These are phyloP conservation scores for Starmerella bacillaris DNA, from an alignment of 805 yeast species.

Conservation along the genomic window DNA sequence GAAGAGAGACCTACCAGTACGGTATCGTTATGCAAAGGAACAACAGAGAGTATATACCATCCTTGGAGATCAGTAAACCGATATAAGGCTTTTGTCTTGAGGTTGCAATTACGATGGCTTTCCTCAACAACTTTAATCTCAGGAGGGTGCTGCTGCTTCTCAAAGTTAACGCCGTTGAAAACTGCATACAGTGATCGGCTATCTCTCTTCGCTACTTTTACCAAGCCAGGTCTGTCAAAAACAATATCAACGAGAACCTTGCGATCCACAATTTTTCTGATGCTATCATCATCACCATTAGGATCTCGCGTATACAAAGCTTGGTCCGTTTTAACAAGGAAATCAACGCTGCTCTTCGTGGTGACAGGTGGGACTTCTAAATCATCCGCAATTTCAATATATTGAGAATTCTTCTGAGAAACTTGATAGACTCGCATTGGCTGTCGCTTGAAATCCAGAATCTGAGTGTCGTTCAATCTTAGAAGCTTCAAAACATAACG, in stretches of 20 bases:
- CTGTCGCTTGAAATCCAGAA: constrained; percentile 12
- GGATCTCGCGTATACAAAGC: constrained; percentile 13
- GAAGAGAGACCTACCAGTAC: constrained; percentile 4
- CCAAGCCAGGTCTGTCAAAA: constrained; percentile 8
- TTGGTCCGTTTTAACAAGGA: constrained; percentile 11
- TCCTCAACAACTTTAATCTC: constrained; percentile 11
- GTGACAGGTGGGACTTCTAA: constrained; percentile 3
- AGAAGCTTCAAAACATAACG: constrained; percentile 7
- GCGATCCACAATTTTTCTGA: constrained; percentile 8
- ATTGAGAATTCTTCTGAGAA: neutral
- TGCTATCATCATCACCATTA: constrained; percentile 10
- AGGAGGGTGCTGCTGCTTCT: constrained; percentile 1
- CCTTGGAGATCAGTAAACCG: constrained; percentile 1
- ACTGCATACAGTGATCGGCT: constrained; percentile 8
- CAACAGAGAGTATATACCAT: constrained; percentile 5
- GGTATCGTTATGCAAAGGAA: constrained; percentile 4
- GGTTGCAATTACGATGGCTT: constrained; percentile 7
- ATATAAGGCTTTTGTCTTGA: constrained; percentile 5
- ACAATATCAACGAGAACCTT: constrained; percentile 1
- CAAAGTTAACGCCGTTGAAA: constrained; percentile 5
- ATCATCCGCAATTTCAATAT: constrained; percentile 3
- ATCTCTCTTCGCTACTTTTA: constrained; percentile 6
- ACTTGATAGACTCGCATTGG: constrained; percentile 9
- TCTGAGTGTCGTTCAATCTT: constrained; percentile 4
- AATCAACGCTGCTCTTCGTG: constrained; percentile 6